Conservation (phyloP, 805 yeast genomes). For the Helenozyma rhizophorensis region DNA sequence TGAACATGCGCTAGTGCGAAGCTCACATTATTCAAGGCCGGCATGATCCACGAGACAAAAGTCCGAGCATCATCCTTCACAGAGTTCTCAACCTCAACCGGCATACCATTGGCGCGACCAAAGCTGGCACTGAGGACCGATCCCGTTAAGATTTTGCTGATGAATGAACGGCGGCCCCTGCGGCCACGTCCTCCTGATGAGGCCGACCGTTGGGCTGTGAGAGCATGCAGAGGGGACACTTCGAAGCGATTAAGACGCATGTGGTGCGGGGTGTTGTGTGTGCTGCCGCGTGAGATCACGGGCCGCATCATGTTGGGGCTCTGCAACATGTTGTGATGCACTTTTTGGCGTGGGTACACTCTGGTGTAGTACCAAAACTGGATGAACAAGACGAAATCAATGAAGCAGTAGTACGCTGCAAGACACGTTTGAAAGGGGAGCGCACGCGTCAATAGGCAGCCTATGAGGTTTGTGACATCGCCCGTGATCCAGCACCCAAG, state of each 20-base stretch:
- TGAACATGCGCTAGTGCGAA: slow-evolving; percentile 2
- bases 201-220: slow-evolving; percentile 4
- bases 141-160: slow-evolving; percentile 9
- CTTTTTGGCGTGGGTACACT: slow-evolving; percentile 27
- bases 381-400: slow-evolving; percentile 13
- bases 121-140: slow-evolving; percentile 13
- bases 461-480: slow-evolving; percentile 49
- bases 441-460: slow-evolving; percentile 74
- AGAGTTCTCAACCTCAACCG: not conserved
- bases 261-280: slow-evolving; percentile 4
- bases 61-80: too few species aligned
- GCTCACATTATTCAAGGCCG: too few species aligned
- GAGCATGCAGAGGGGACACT: slow-evolving; percentile 5
- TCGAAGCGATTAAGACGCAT: slow-evolving; percentile 23
- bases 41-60: too few species aligned
- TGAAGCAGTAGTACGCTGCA: slow-evolving; percentile 62
- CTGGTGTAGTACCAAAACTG: slow-evolving; percentile 18
- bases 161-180: slow-evolving; percentile 5
- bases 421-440: slow-evolving; percentile 74
- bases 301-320: slow-evolving; percentile 34
- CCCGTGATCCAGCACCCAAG: slow-evolving; percentile 35
- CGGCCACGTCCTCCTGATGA: slow-evolving; percentile 6
- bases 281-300: slow-evolving; percentile 7
- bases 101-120: slow-evolving; percentile 10
- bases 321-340: slow-evolving; percentile 34